Percentiles rank a stretch among this genome's conserved stretches.
Evolutionary conservation across 495 filamentous ascomycete species (phyloP).

Genomic region (Haplographium delicatum): DNA sequence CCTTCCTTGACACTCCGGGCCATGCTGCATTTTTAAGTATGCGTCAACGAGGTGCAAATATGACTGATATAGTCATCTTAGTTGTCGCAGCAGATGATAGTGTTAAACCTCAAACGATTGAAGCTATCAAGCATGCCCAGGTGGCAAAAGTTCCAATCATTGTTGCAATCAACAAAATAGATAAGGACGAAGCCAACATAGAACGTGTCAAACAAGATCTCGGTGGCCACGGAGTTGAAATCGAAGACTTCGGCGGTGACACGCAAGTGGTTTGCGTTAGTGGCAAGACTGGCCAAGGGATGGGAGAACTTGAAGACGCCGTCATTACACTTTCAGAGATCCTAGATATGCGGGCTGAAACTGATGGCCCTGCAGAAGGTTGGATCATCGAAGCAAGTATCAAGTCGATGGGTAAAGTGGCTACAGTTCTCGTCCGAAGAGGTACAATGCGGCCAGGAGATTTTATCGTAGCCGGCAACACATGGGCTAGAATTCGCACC

Average conservation of each 20-base stretch:
- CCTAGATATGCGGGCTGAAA: slow-evolving; percentile 80
- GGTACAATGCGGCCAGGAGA: slow-evolving; percentile 81
- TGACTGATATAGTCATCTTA: slow-evolving; percentile 94
- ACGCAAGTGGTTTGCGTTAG: slow-evolving; percentile 86
- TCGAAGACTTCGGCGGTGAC: slow-evolving; percentile 94
- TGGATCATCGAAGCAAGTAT: slow-evolving; percentile 94
- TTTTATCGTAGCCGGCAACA: slow-evolving; percentile 78
- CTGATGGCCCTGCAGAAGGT: slow-evolving; percentile 73
- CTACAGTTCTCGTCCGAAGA: slow-evolving; percentile 81
- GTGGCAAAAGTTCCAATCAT: slow-evolving; percentile 91
- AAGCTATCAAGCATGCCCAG: slow-evolving; percentile 92
- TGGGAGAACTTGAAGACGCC: slow-evolving; percentile 88
- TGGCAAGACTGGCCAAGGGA: slow-evolving; percentile 90
- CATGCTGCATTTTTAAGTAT: slow-evolving; percentile 94
- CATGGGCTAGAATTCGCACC: slow-evolving; percentile 76
- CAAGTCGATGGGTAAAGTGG: slow-evolving; percentile 78
- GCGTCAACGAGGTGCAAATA: slow-evolving; percentile 91
- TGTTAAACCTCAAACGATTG: slow-evolving; percentile 94
- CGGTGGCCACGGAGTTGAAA: slow-evolving; percentile 74
- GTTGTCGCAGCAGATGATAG: slow-evolving; percentile 97
- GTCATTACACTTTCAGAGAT: slow-evolving; percentile 79
- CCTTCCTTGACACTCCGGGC: slow-evolving; percentile 95
- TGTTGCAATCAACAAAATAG: slow-evolving; percentile 97
- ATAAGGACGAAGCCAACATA: slow-evolving; percentile 73
- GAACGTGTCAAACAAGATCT: slow-evolving; percentile 87